Percentiles rank a stretch among this genome's conserved stretches.
Conservation (phyloP, 768 basidiomycete species). For the Boletus subparvulus region DNA sequence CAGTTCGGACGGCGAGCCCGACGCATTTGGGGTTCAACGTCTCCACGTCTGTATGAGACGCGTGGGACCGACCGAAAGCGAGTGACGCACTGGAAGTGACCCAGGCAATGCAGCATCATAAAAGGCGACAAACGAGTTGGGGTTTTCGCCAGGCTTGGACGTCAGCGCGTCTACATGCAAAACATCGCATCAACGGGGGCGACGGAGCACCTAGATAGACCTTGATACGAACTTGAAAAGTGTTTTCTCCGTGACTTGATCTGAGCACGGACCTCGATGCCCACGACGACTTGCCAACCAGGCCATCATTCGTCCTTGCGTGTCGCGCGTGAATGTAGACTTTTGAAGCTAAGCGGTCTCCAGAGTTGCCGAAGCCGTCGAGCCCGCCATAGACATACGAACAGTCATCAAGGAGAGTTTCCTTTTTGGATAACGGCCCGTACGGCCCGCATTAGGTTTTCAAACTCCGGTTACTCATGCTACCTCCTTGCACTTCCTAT, state of each 20-base stretch:
- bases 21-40: slow-evolving; percentile 66
- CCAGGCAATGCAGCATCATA: slow-evolving; percentile 94
- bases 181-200: not conserved
- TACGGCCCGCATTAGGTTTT: too few species aligned
- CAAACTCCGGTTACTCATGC: too few species aligned
- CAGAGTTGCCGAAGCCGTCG: slow-evolving; percentile 17
- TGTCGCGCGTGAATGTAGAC: slow-evolving; percentile 2
- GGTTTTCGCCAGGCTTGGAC: slow-evolving; percentile 45
- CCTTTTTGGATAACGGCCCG: slow-evolving; percentile 16
- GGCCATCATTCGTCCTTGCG: slow-evolving; percentile 55
- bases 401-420: slow-evolving; percentile 21
- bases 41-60: slow-evolving; percentile 2
- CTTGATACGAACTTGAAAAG: slow-evolving; percentile 62
- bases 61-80: not conserved
- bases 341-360: not conserved
- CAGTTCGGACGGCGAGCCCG: slow-evolving; percentile 76
- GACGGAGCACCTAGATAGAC: too few species aligned
- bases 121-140: slow-evolving; percentile 72
- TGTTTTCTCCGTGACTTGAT: slow-evolving; percentile 85
- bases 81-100: slow-evolving; percentile 73
- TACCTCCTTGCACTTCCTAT: too few species aligned
- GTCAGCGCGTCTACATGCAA: slow-evolving; percentile 39
- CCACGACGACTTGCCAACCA: slow-evolving; percentile 88
- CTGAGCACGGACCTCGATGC: slow-evolving; percentile 95
- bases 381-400: slow-evolving; percentile 16